Percentiles rank a stretch among this genome's conserved stretches.
Conservation (phyloP, 768 basidiomycete species). For the Gloeostereum incarnatum region DNA sequence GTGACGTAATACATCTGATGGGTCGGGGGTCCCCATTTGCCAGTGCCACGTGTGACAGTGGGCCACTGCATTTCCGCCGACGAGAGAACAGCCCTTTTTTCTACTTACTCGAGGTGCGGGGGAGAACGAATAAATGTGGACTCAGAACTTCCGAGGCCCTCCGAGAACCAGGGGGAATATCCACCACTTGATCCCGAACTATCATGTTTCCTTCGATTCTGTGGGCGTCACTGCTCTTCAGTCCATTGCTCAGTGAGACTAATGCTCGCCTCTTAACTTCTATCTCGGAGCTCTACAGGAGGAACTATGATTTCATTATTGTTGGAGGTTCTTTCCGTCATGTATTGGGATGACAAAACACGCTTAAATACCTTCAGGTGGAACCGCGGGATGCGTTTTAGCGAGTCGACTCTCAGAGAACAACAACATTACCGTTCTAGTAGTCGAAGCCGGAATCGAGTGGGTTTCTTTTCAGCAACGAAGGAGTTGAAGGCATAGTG, state of each 20-base stretch:
- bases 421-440: slow-evolving; percentile 5
- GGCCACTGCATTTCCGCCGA: no score
- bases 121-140: neutral
- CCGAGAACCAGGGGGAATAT: no score
- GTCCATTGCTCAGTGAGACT: neutral
- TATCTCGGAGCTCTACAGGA: neutral
- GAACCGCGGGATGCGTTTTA: slow-evolving; percentile 11
- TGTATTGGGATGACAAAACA: neutral
- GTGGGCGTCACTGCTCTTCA: neutral
- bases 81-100: no score
- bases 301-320: neutral
- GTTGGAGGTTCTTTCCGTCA: neutral
- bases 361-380: neutral
- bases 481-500: neutral
- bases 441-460: slow-evolving; percentile 8
- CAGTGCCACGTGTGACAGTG: no score
- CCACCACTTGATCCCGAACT: neutral
- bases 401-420: slow-evolving; percentile 10
- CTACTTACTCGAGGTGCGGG: no score
- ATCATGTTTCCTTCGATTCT: neutral
- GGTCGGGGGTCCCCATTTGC: no score
- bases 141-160: neutral
- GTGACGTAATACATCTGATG: no score
- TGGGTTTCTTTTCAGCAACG: neutral
- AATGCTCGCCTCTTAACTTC: neutral